Percentiles rank a stretch among this genome's conserved stretches.
These are phyloP conservation scores for Deinandra increscens DNA, from an alignment of 129 eudicot species.

Conservation along the genomic window DNA sequence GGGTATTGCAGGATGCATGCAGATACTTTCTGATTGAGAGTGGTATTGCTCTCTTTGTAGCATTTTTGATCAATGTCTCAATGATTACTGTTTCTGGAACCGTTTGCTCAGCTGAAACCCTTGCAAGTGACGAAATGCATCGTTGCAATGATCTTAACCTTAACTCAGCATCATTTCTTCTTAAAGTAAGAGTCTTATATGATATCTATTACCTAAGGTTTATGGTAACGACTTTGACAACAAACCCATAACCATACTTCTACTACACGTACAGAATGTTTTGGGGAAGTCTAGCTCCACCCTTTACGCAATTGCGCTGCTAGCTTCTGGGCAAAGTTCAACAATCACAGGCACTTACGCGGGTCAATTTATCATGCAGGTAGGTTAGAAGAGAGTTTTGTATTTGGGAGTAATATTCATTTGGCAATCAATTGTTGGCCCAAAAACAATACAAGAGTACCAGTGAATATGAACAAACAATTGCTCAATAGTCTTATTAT, in stretches of 20 bases:
- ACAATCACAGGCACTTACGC: constrained; percentile 95
- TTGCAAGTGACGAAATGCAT: constrained; percentile 20
- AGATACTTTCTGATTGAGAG: constrained; percentile 60
- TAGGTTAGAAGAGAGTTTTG: constrained; percentile 29
- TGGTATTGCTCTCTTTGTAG: constrained; percentile 57
- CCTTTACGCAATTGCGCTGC: constrained; percentile 62
- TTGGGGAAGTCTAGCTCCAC: constrained; percentile 59
- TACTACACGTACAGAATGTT: constrained; percentile 35
- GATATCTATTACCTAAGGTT: not conserved
- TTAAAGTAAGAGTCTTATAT: constrained; percentile 23
- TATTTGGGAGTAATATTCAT: not conserved
- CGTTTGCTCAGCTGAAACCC: constrained; percentile 41
- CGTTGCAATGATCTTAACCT: constrained; percentile 47
- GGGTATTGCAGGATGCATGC: constrained; percentile 52
- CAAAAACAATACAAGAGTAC: too few species aligned
- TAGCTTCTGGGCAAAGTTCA: constrained; percentile 97
- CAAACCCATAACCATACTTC: not conserved
- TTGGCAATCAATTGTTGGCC: too few species aligned
- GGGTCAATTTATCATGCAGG: constrained; percentile 91
- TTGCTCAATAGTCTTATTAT: too few species aligned
- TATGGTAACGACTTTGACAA: constrained; percentile 6
- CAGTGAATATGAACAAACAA: too few species aligned
- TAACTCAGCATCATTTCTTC: constrained; percentile 58
- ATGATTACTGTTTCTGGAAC: constrained; percentile 54
- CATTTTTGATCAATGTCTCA: constrained; percentile 58